Conservation (phyloP, 495 filamentous ascomycete genomes). For the Rostrohypoxylon terebratum region DNA sequence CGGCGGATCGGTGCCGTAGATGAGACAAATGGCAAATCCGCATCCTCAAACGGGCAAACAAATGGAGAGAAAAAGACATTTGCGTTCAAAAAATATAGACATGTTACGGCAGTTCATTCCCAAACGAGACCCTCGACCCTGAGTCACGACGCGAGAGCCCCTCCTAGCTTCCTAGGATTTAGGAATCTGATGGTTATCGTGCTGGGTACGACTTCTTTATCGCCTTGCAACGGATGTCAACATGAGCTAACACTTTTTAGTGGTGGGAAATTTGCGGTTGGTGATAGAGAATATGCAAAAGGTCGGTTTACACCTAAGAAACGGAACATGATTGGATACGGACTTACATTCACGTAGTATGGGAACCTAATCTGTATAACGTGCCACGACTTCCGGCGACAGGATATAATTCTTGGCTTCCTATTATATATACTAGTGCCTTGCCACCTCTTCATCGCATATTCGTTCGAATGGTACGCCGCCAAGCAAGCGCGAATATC, state of each 20-base stretch:
- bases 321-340: constrained; percentile 20
- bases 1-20: constrained; percentile 32
- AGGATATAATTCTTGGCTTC: constrained; percentile 80
- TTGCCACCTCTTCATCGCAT: constrained; percentile 88
- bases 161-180: constrained; percentile 91
- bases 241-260: constrained; percentile 54
- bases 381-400: constrained; percentile 86
- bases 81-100: constrained; percentile 74
- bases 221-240: neutral
- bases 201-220: constrained; percentile 67
- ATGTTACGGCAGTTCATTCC: constrained; percentile 88
- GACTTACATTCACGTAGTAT: constrained; percentile 68
- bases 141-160: constrained; percentile 77
- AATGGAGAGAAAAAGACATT: constrained; percentile 33
- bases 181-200: constrained; percentile 96
- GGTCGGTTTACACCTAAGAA: constrained; percentile 57
- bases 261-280: constrained; percentile 91
- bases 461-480: constrained; percentile 84
- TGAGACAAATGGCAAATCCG: constrained; percentile 1
- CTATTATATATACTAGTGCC: constrained; percentile 87
- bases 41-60: constrained; percentile 4
- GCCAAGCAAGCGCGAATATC: constrained; percentile 77
- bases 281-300: constrained; percentile 98
- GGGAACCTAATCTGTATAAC: constrained; percentile 92
- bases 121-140: constrained; percentile 78